These are phyloP conservation scores for Letharia columbiana DNA, from an alignment of 495 filamentous ascomycete genomes.

Conservation along the genomic window DNA sequence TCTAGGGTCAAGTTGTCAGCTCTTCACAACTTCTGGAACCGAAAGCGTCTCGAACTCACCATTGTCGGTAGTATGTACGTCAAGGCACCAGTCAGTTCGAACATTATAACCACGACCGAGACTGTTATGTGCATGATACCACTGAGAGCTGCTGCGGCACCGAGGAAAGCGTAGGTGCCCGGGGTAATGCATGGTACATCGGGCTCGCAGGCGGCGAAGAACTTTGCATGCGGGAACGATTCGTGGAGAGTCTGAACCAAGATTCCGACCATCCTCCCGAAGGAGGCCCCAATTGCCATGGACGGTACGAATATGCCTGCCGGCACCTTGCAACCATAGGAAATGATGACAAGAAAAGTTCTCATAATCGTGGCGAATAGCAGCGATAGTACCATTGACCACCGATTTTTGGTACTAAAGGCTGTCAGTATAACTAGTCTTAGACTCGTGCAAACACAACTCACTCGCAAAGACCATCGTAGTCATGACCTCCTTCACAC, in stretches of 20 bases:
- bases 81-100: slow-evolving; percentile 87
- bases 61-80: slow-evolving; percentile 96
- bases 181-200: slow-evolving; percentile 96
- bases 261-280: slow-evolving; percentile 89
- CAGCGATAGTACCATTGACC: slow-evolving; percentile 73
- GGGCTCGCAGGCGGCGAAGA: slow-evolving; percentile 80
- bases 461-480: slow-evolving; percentile 82
- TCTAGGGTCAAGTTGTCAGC: slow-evolving; percentile 36
- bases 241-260: slow-evolving; percentile 86
- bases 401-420: slow-evolving; percentile 50
- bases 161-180: slow-evolving; percentile 91
- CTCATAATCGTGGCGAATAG: slow-evolving; percentile 72
- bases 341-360: slow-evolving; percentile 83
- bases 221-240: slow-evolving; percentile 66
- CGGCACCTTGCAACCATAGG: slow-evolving; percentile 96
- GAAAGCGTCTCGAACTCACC: slow-evolving; percentile 37
- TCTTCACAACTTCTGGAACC: neutral
- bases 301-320: slow-evolving; percentile 96
- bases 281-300: slow-evolving; percentile 93
- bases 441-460: slow-evolving; percentile 15
- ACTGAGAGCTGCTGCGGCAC: slow-evolving; percentile 88
- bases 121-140: slow-evolving; percentile 98
- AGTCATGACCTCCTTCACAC: slow-evolving; percentile 88
- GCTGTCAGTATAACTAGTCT: slow-evolving; percentile 24
- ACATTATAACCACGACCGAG: slow-evolving; percentile 97